Conservation (phyloP, 1,284 basidiomycete genomes). For the Boletus nobilissimus region DNA sequence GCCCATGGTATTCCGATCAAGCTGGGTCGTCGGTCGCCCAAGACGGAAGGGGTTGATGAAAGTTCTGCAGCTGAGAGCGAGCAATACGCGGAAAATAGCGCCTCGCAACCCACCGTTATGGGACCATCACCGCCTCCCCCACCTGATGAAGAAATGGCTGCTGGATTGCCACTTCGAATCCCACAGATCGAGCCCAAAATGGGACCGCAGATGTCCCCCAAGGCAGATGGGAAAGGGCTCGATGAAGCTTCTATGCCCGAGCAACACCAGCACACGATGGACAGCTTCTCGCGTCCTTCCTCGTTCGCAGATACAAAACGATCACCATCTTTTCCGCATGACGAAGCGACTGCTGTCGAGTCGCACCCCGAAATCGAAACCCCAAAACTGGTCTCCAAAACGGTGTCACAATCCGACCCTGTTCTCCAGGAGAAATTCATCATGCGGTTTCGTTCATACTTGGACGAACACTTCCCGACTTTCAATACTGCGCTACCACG, state of each 20-base stretch:
- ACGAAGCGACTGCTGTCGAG: too few relatives aligned
- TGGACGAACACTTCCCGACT: too few relatives aligned
- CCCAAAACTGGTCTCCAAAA: too few relatives aligned
- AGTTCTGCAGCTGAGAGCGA: background rate
- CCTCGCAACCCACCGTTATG: background rate
- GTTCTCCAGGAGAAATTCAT: too few relatives aligned
- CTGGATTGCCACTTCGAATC: background rate
- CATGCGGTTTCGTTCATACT: too few relatives aligned
- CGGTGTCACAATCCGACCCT: too few relatives aligned
- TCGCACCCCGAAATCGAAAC: too few relatives aligned
- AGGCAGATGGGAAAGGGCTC: background rate
- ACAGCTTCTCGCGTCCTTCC: too few relatives aligned
- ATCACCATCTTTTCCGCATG: too few relatives aligned
- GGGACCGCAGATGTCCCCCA: background rate
- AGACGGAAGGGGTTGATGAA: background rate
- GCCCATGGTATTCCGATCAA: conserved; percentile 41
- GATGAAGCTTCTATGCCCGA: background rate
- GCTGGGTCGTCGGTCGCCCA: conserved; percentile 22
- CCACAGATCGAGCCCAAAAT: background rate
- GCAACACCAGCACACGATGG: background rate
- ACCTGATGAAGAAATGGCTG: background rate
- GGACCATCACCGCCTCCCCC: conserved; percentile 6
- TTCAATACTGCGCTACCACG: too few relatives aligned
- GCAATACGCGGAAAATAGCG: background rate
- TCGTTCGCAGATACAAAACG: too few relatives aligned